Evolutionary conservation across 768 basidiomycete species (phyloP).

Genomic region (Leccinum olivaceopallidum): DNA sequence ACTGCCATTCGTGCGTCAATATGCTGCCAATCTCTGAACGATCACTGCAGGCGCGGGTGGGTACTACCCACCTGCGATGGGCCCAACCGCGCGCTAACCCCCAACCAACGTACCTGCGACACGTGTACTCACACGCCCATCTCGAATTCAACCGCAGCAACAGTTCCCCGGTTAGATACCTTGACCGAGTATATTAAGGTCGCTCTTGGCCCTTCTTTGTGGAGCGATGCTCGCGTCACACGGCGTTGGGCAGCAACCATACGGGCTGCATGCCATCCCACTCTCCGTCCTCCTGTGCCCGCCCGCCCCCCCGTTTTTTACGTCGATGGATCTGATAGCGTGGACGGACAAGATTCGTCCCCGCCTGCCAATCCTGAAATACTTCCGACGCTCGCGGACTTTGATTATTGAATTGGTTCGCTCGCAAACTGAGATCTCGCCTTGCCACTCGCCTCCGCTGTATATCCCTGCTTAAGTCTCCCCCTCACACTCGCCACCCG

Average conservation of each 20-base stretch:
- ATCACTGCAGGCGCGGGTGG: conserved; percentile 3
- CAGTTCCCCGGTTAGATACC: conserved; percentile 19
- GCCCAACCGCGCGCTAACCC: conserved; percentile 28
- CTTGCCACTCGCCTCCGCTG: not conserved
- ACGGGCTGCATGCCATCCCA: conserved; percentile 2
- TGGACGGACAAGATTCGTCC: conserved; percentile 10
- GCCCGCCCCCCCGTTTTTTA: conserved; percentile 14
- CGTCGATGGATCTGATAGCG: conserved; percentile 11
- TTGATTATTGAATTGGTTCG: conserved; percentile 13
- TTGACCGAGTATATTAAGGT: conserved; percentile 5
- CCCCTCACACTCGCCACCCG: not conserved
- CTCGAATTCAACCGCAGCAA: conserved; percentile 29
- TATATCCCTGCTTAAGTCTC: not conserved
- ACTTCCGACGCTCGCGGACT: conserved; percentile 30
- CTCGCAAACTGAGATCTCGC: not conserved
- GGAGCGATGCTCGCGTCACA: conserved; percentile 15
- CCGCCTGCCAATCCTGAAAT: conserved; percentile 15
- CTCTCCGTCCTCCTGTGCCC: conserved; percentile 4
- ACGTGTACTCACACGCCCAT: conserved; percentile 37
- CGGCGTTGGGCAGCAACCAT: conserved; percentile 6
- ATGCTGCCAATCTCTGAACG: not conserved
- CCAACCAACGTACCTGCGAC: conserved; percentile 26
- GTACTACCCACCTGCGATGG: conserved; percentile 1
- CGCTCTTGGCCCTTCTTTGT: conserved; percentile 12
- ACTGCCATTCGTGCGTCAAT: not conserved